Conservation (phyloP, 2,329 filamentous ascomycete genomes). For the Pseudogymnoascus sp. region DNA sequence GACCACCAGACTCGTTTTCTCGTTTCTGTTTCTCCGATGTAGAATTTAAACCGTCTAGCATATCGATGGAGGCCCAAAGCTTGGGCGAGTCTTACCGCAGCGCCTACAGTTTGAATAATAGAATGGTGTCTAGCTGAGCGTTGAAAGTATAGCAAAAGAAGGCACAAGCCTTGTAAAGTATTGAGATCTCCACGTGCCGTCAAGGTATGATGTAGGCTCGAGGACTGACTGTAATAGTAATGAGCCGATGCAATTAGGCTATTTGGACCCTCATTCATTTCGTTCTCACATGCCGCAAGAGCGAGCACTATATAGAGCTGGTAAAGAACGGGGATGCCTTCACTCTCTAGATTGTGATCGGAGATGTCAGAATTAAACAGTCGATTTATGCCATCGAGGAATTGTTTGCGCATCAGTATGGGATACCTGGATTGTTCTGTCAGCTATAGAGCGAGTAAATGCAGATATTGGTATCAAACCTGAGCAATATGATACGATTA, state of each 20-base stretch:
- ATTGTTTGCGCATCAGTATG: neutral
- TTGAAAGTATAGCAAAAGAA: neutral
- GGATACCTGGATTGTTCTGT: neutral
- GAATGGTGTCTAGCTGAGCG: neutral
- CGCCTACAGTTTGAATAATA: neutral
- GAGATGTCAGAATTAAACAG: neutral
- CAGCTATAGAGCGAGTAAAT: neutral
- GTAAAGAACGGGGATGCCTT: neutral
- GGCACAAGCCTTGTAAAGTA: neutral
- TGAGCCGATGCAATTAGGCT: neutral
- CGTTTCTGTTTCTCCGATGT: neutral
- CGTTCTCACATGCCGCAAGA: neutral
- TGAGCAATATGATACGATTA: neutral
- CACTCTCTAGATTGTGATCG: neutral
- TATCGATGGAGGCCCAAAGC: neutral
- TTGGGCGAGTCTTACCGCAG: neutral
- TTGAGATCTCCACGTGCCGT: neutral
- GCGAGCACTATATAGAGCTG: neutral
- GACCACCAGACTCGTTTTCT: constrained; percentile 5
- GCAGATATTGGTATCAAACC: neutral
- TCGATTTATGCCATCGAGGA: neutral
- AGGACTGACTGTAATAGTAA: neutral
- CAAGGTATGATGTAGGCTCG: neutral
- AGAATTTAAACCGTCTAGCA: neutral
- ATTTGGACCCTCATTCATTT: neutral